A percentile compares a stretch with the other conserved stretches of the same genome.
Evolutionary conservation across 805 yeast genomes (phyloP).

Genomic region (Cyberlindnera americana): DNA sequence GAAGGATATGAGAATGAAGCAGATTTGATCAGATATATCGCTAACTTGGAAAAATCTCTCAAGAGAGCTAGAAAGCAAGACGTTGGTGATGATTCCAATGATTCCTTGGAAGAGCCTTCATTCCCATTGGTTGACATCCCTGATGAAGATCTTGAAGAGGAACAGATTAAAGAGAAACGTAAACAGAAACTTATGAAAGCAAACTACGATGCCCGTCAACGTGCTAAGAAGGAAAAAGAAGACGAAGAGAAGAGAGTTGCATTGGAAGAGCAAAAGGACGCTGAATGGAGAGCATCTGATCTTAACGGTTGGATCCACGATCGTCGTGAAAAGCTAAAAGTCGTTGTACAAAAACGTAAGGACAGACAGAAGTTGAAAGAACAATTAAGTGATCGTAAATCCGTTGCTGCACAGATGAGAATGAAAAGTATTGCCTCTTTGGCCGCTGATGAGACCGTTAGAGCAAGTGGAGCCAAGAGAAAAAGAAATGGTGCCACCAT

Average conservation of each 20-base stretch:
- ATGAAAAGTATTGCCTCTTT: conserved; percentile 88
- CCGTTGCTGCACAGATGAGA: conserved; percentile 86
- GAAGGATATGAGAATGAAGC: conserved; percentile 78
- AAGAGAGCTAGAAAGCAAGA: conserved; percentile 64
- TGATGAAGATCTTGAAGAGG: conserved; percentile 77
- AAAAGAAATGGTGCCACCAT: conserved; percentile 61
- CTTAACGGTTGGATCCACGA: conserved; percentile 74
- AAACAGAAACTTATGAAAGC: conserved; percentile 80
- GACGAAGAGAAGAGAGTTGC: conserved; percentile 57
- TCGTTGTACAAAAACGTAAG: conserved; percentile 55
- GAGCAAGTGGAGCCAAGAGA: conserved; percentile 32
- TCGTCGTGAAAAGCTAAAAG: conserved; percentile 58
- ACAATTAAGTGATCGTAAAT: conserved; percentile 83
- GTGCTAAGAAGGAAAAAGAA: conserved; percentile 76
- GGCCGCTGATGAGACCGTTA: conserved; percentile 64
- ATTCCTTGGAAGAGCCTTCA: conserved; percentile 42
- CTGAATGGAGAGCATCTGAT: conserved; percentile 73
- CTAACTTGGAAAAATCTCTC: conserved; percentile 62
- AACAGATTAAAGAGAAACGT: conserved; percentile 81
- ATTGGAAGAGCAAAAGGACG: conserved; percentile 62
- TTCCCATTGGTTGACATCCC: conserved; percentile 79
- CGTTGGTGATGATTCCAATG: conserved; percentile 57
- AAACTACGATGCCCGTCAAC: conserved; percentile 81
- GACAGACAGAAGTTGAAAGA: conserved; percentile 68
- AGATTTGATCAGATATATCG: conserved; percentile 65